Percentiles rank a stretch among this genome's conserved stretches.
Conservation (phyloP, 176 grass and related monocot species). For the Rhipidocladum racemiflorum region DNA sequence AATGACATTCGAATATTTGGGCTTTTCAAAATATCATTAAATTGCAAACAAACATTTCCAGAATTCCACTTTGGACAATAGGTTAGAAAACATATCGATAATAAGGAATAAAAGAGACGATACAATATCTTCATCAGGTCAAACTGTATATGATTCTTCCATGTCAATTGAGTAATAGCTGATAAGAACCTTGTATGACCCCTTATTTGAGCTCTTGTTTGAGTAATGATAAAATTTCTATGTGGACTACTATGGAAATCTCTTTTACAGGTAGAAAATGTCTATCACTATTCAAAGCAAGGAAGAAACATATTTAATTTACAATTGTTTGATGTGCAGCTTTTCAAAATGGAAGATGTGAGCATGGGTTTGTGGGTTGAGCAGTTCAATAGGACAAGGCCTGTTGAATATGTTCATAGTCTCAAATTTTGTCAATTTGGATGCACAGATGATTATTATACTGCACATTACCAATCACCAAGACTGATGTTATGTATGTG, state of each 20-base stretch:
- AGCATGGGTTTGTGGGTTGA: slow-evolving; percentile 96
- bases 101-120: background rate
- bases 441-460: slow-evolving; percentile 73
- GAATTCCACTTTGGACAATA: background rate
- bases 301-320: slow-evolving; percentile 15
- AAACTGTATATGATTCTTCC: background rate
- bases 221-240: background rate
- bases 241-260: background rate
- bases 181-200: background rate
- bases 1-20: background rate
- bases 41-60: background rate
- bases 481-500: slow-evolving; percentile 87
- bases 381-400: slow-evolving; percentile 61
- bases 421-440: slow-evolving; percentile 76
- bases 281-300: background rate
- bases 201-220: background rate
- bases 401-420: slow-evolving; percentile 63
- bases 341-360: slow-evolving; percentile 98
- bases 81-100: background rate
- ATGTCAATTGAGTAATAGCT: background rate
- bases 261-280: background rate
- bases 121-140: background rate
- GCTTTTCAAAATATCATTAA: background rate
- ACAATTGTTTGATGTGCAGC: slow-evolving; percentile 47
- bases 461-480: slow-evolving; percentile 84